Percentiles rank a stretch among this genome's conserved stretches.
These are phyloP conservation scores for Colletotrichum cordylinicola DNA, from an alignment of 2,329 filamentous ascomycete genomes.

Conservation along the genomic window DNA sequence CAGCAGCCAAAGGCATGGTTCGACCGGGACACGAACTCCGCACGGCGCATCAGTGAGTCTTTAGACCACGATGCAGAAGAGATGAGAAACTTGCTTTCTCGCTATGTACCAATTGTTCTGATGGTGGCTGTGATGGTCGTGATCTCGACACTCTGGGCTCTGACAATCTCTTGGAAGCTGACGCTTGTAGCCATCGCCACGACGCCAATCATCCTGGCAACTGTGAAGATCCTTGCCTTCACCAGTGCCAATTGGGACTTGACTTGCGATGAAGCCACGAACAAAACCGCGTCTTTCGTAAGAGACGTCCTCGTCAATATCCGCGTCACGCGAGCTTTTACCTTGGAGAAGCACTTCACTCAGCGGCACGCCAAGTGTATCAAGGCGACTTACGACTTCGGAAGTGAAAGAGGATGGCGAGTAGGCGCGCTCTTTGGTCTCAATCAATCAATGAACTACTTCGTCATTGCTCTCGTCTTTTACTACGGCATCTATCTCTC, in stretches of 20 bases:
- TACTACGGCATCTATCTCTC: conserved; percentile 79
- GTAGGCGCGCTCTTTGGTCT: conserved; percentile 78
- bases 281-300: conserved; percentile 66
- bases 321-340: conserved; percentile 76
- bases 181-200: conserved; percentile 77
- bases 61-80: conserved; percentile 87
- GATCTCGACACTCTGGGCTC: conserved; percentile 76
- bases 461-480: conserved; percentile 80
- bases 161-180: conserved; percentile 79
- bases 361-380: conserved; percentile 64
- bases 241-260: conserved; percentile 76
- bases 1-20: conserved; percentile 83
- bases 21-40: conserved; percentile 68
- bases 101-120: conserved; percentile 75
- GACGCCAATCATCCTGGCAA: conserved; percentile 69
- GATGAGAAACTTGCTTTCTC: conserved; percentile 81
- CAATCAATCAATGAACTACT: conserved; percentile 75
- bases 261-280: conserved; percentile 67
- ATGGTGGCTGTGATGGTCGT: conserved; percentile 69
- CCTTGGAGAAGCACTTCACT: conserved; percentile 75
- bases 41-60: conserved; percentile 69
- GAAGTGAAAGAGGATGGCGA: conserved; percentile 69
- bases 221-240: conserved; percentile 69
- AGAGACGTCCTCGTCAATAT: conserved; percentile 82
- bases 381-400: conserved; percentile 59